Evolutionary conservation across 495 filamentous ascomycete species (phyloP), one percentile per base, ranked within the genome.

Genomic region (Collariella sp.): DNA sequence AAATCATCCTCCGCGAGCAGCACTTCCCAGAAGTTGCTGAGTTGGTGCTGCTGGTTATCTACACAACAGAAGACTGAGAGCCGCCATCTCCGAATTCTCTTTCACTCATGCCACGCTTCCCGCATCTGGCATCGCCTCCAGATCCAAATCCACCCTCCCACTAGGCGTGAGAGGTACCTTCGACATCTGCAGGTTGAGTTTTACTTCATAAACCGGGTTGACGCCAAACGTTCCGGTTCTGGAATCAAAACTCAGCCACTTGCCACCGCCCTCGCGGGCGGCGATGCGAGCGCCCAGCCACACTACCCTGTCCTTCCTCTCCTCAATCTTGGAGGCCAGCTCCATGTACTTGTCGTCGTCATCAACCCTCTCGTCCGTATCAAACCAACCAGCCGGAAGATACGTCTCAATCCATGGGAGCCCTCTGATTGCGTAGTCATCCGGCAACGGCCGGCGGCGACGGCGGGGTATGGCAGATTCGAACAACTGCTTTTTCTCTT

Each of bases 361-460:
- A 49, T 90, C 88, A 6, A 84, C 77, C 56, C 78, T 78, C 13
- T 82, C 78, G 47, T 79, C 35, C 0, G 20, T 76, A 3, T 75
- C 65, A 61, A 95, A 95, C 76, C 84, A 96, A 2, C 71, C 65
- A 0, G 71, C 57, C 0, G 88, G 87, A 50, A 83, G 93, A 52
- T 89, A 87, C 10, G 69, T 63, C 39, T 82, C 76, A 5, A 78
- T 79, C 82, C 85, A 95, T 3, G 83, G 62, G 18, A 91, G 78
- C 0, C 91, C 93, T 5, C 85, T 79, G 50, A 95, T 81, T 0
- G 83, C 73, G 55, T 82, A 96, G 57, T 98, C 93, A 57, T 96
- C 93, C 0, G 88, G 83, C 0, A 96, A 64, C 5, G 88, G 88
- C n/a, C 72, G n/a, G 38, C 26, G 16, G 34, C 7, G 11, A 19